These are phyloP conservation scores for Phytophthora kernoviae DNA, from an alignment of 352 stramenopile genomes.

Conservation along the genomic window DNA sequence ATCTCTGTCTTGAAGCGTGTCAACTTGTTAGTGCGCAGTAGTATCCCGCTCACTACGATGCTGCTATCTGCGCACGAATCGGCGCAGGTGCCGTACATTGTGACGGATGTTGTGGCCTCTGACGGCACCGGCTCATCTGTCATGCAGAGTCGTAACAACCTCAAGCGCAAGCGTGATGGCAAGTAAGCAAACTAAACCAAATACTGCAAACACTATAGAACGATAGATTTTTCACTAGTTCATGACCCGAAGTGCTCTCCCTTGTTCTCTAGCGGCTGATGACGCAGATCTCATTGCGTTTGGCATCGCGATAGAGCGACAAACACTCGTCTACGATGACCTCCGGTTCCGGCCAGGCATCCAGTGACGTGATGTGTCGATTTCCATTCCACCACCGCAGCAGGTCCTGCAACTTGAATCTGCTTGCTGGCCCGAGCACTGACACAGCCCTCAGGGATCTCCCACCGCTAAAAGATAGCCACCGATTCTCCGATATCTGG, in stretches of 20 bases:
- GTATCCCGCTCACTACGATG: conserved; percentile 60
- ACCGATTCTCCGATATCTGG: not conserved
- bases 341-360: conserved; percentile 29
- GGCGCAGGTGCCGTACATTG: conserved; percentile 61
- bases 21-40: conserved; percentile 78
- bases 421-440: conserved; percentile 6
- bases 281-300: conserved; percentile 52
- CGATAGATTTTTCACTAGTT: conserved; percentile 20
- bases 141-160: conserved; percentile 89
- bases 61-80: conserved; percentile 52
- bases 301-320: conserved; percentile 40
- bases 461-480: not conserved
- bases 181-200: conserved; percentile 27
- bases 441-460: not conserved
- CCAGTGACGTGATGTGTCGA: conserved; percentile 13
- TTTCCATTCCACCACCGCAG: conserved; percentile 18
- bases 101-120: conserved; percentile 69
- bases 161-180: conserved; percentile 84
- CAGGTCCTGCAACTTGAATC: conserved; percentile 16
- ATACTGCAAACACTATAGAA: conserved; percentile 14
- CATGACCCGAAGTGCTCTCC: conserved; percentile 9
- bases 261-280: conserved; percentile 43
- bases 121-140: conserved; percentile 74
- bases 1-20: conserved; percentile 54
- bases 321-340: conserved; percentile 50